phyloP scores from a whole-genome alignment of 1,139 yeast species.

The Pichia sp. region DNA sequence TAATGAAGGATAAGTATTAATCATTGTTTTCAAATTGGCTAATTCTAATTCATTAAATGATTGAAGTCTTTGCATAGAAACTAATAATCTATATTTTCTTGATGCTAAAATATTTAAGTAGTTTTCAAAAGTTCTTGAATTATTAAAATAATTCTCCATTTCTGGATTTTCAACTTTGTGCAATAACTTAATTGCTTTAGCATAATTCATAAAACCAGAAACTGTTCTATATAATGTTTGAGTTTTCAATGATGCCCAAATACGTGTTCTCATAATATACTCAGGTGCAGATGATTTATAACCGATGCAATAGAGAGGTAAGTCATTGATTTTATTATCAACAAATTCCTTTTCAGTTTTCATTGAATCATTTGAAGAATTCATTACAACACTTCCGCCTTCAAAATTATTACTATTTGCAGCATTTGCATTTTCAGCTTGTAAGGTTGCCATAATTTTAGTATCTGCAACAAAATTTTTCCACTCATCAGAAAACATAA shows the following conservation, averaged over 20 bases:
- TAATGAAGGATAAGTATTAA: constrained; percentile 56
- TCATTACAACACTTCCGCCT: not conserved
- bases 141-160: constrained; percentile 35
- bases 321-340: constrained; percentile 43
- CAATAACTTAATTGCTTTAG: constrained; percentile 72
- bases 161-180: constrained; percentile 59
- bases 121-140: constrained; percentile 23
- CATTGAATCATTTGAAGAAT: not conserved
- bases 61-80: constrained; percentile 69
- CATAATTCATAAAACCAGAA: constrained; percentile 98
- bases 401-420: too few relatives aligned
- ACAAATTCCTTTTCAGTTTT: constrained; percentile 25
- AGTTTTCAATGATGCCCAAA: constrained; percentile 98
- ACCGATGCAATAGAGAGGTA: constrained; percentile 77
- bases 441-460: constrained; percentile 22
- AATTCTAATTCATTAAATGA: constrained; percentile 47
- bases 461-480: constrained; percentile 52
- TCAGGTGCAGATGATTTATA: constrained; percentile 99
- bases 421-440: constrained; percentile 3
- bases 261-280: constrained; percentile 95
- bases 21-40: constrained; percentile 48
- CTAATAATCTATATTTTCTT: constrained; percentile 61
- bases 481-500: constrained; percentile 71
- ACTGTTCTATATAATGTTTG: constrained; percentile 98
- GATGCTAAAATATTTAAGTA: constrained; percentile 39